Base-by-base conservation (phyloP, 345 rosid genomes). In the Iberis pinnata region DNA sequence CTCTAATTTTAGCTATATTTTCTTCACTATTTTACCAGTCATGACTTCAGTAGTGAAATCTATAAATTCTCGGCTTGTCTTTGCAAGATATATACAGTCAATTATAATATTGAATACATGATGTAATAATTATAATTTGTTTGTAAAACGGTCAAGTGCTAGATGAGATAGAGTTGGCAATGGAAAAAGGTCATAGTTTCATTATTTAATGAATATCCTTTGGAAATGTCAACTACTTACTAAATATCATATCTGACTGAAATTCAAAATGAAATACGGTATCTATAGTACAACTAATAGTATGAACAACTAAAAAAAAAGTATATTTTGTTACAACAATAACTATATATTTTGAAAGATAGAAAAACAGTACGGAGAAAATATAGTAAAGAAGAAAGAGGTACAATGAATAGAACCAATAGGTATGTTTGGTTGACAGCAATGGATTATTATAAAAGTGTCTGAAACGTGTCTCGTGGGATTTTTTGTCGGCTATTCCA, bases 401-500 rank as follows among this genome's bases (percentile, higher is more conserved):
- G 25, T 49, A 52, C 63, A 65, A 9, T 56, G 70, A 24, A 65
- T 44, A 25, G 10, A 65, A 35, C 70, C 63, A 57, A 57, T 65
- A 49, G 43, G 70, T 43, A 55, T 56, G 62, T 55, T 64, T 64
- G 13, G 41, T 31, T n/a, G 69, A 55, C 62, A 64, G 50, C n/a
- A 64, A 25, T 47, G 49, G 52, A 41, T 62, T 33, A 44, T 33
- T 42, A 12, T 11, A 33, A 42, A n/a, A 51, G 25, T 64, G 69
- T 64, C 69, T 40, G 29, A 64, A 64, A 42, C 63, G 70, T 65
- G 70, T 65, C 40, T 57, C 46, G 20, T 44, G 52, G 63, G 53
- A 49, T 57, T 11, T 65, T 58, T 49, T 57, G 70, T 65, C 70
- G 70, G 70, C 63, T 65, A 65, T 39, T 65, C 70, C 63, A 35